A percentile compares a stretch with the other conserved stretches of the same genome.
These are phyloP conservation scores for Penicillium sp. DNA, from an alignment of 2,329 filamentous ascomycete genomes.

Conservation along the genomic window DNA sequence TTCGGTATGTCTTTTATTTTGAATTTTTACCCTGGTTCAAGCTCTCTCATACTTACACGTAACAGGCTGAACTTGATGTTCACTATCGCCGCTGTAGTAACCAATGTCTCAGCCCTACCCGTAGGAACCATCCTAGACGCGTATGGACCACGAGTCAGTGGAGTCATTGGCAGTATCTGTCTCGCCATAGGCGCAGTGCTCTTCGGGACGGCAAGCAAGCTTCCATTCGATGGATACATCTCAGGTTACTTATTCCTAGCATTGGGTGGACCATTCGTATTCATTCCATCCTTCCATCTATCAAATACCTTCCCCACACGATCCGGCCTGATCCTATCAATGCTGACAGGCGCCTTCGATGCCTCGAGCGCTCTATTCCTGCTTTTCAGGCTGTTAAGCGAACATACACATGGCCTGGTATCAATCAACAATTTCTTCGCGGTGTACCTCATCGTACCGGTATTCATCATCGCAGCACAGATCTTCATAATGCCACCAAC, in stretches of 20 bases:
- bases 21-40: background rate
- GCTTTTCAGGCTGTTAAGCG: conserved; percentile 69
- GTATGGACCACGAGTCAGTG: conserved; percentile 75
- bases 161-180: conserved; percentile 68
- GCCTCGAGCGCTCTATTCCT: conserved; percentile 77
- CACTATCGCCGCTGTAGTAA: conserved; percentile 81
- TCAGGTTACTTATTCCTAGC: conserved; percentile 74
- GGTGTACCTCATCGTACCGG: conserved; percentile 68
- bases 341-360: conserved; percentile 80
- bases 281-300: conserved; percentile 80
- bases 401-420: conserved; percentile 58
- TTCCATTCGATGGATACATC: conserved; percentile 73
- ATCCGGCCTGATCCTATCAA: conserved; percentile 75
- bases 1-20: conserved; percentile 46
- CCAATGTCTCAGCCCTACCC: conserved; percentile 81
- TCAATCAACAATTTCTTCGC: conserved; percentile 70
- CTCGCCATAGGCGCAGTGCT: conserved; percentile 69
- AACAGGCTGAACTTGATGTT: conserved; percentile 82
- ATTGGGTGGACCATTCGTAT: conserved; percentile 76
- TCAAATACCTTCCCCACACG: conserved; percentile 78
- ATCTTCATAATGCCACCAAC: conserved; percentile 69
- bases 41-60: conserved; percentile 1
- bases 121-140: conserved; percentile 82
- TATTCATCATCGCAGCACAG: conserved; percentile 65
- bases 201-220: conserved; percentile 64